Evolutionary conservation across 306 rosid species (phyloP).

Genomic region (Castanea crenata): DNA sequence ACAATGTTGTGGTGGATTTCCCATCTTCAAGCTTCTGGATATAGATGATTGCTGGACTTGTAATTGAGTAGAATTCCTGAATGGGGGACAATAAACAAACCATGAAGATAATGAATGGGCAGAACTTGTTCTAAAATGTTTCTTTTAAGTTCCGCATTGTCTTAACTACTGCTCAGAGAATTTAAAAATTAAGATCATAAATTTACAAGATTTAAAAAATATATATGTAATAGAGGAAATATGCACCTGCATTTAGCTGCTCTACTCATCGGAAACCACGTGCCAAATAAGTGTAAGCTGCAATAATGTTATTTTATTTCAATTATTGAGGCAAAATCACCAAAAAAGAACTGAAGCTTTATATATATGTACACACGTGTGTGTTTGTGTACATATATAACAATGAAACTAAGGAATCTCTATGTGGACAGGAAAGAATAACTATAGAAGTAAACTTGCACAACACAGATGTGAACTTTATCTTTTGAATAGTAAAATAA

Average conservation of each 20-base stretch:
- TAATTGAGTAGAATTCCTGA: slow-evolving; percentile 35
- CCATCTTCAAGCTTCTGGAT: slow-evolving; percentile 45
- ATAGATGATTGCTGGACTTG: slow-evolving; percentile 39
- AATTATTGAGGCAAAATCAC: too few species aligned
- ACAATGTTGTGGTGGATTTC: slow-evolving; percentile 35
- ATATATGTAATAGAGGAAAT: slow-evolving; percentile 9
- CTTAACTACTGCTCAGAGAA: slow-evolving; percentile 22
- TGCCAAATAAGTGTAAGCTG: slow-evolving; percentile 12
- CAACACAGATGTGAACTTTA: neutral
- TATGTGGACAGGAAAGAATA: neutral
- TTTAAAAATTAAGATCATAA: slow-evolving; percentile 18
- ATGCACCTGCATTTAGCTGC: slow-evolving; percentile 20
- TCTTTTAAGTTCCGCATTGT: slow-evolving; percentile 32
- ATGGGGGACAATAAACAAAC: slow-evolving; percentile 22
- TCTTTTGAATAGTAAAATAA: neutral
- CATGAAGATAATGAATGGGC: slow-evolving; percentile 16
- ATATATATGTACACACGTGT: neutral
- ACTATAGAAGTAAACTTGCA: neutral
- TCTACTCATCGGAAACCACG: slow-evolving; percentile 25
- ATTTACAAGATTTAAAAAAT: slow-evolving; percentile 22
- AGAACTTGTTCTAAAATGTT: slow-evolving; percentile 30
- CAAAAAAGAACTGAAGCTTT: too few species aligned
- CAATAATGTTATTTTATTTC: neutral
- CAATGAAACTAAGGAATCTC: neutral
- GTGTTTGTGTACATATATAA: neutral